Percentiles rank a stretch among this genome's conserved stretches.
These are phyloP conservation scores for Colletotrichum nymphaeae DNA, from an alignment of 2,329 filamentous ascomycete species.

Conservation along the genomic window DNA sequence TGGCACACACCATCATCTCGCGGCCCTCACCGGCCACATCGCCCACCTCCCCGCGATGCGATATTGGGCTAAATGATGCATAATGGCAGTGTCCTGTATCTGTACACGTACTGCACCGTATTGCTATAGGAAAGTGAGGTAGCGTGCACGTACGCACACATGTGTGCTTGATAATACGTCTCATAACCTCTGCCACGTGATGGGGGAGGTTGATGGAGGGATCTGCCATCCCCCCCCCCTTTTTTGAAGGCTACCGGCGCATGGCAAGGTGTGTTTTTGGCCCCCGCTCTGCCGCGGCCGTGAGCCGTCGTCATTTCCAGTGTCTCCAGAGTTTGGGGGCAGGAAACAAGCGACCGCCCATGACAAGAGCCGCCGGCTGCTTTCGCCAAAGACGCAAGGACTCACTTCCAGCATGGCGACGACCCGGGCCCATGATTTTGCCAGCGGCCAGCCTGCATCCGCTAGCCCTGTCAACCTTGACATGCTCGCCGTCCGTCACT, in stretches of 20 bases:
- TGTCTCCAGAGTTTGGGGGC: constrained; percentile 33
- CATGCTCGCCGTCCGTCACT: neutral
- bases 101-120: neutral
- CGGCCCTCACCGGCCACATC: constrained; percentile 15
- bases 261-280: constrained; percentile 36
- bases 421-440: neutral
- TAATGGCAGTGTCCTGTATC: neutral
- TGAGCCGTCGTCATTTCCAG: constrained; percentile 24
- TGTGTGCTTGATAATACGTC: neutral
- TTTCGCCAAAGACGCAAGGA: constrained; percentile 22
- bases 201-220: neutral
- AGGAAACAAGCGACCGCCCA: constrained; percentile 38
- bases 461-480: constrained; percentile 10
- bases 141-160: neutral
- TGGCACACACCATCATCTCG: constrained; percentile 29
- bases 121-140: neutral
- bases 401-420: neutral
- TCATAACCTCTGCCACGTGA: neutral
- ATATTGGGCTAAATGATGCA: constrained; percentile 11
- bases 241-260: constrained; percentile 23
- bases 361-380: constrained; percentile 33
- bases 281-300: constrained; percentile 30
- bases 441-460: constrained; percentile 16
- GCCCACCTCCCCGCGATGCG: constrained; percentile 2
- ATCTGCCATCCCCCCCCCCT: neutral